Evolutionary conservation across 257 asterid species (phyloP), one percentile per base, ranked within the genome.

Genomic region (Vinca minor): DNA sequence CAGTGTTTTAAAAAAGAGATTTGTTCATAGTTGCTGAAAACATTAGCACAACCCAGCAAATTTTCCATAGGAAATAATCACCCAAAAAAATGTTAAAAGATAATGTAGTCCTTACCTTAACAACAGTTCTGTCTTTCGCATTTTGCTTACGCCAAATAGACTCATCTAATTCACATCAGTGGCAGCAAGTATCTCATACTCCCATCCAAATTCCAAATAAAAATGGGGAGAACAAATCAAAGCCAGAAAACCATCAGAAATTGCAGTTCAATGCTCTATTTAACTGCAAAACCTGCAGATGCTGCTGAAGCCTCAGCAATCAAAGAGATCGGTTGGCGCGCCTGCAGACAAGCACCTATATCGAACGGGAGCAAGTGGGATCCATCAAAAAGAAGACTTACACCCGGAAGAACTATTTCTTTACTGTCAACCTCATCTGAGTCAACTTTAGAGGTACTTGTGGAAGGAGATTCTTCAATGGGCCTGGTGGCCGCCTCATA

Each of bases 271-370:
- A 34, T 65, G 56, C 66, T 63, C 77, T 78, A 84, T 73, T 79
- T 78, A 69, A 68, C 81, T 47, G 83, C 77, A 78, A 85, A 75
- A 55, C 85, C 73, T 45, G 94, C 79, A 56, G 95, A 89, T 59
- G 91, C 84, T 32, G 91, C 80, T 50, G 97, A 87, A 15, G 97
- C 99, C 76, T 93, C 97, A 14, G 95, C 83, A 63, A 93, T 86
- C 75, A 93, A 83, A 68, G 87, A 80, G 44, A 86, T 95, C 46
- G 95, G 96, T 78, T 83, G 95, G 68, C 92, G 96, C 83, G 99
- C 99, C 82, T 93, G 99, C 72, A 89, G 82, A 77, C 99, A 93
- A 64, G 95, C 96, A 58, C 96, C 95, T 36, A 93, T 89, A 67
- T 93, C 99, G 41, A 89, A 93, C 59, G 99, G 97, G 41, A 82